A percentile compares a stretch with the other conserved stretches of the same genome.
These are phyloP conservation scores for Hypoxylon sp. DNA, from an alignment of 2,329 filamentous ascomycete genomes.

Conservation along the genomic window DNA sequence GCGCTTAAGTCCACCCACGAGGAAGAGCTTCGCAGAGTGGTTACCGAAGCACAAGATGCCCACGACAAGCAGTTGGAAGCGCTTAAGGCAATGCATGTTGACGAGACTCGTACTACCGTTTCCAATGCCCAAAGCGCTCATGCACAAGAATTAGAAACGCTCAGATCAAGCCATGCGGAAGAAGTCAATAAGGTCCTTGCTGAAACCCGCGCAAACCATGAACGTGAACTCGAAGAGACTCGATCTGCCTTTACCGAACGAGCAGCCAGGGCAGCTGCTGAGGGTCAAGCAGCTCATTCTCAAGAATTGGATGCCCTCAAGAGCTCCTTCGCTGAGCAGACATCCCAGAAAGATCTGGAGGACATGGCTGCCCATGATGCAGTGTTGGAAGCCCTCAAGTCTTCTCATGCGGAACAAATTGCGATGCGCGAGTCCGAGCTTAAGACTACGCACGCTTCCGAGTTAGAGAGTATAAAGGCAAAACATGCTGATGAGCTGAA, in stretches of 20 bases:
- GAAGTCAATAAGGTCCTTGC: slow-evolving; percentile 15
- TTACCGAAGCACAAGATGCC: slow-evolving; percentile 15
- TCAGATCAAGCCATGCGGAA: slow-evolving; percentile 28
- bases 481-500: slow-evolving; percentile 41
- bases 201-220: slow-evolving; percentile 20
- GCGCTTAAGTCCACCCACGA: slow-evolving; percentile 22
- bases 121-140: slow-evolving; percentile 12
- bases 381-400: slow-evolving; percentile 32
- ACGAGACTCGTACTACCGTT: slow-evolving; percentile 10
- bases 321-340: slow-evolving; percentile 27
- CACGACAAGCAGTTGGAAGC: slow-evolving; percentile 27
- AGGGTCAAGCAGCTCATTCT: slow-evolving; percentile 19
- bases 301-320: slow-evolving; percentile 29
- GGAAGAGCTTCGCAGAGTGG: slow-evolving; percentile 19
- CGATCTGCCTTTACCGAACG: slow-evolving; percentile 13
- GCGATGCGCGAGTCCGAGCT: slow-evolving; percentile 32
- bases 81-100: slow-evolving; percentile 21
- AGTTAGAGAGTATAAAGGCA: slow-evolving; percentile 37
- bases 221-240: slow-evolving; percentile 21
- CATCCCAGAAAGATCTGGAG: slow-evolving; percentile 31
- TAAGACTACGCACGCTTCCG: slow-evolving; percentile 30
- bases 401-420: slow-evolving; percentile 31
- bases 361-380: slow-evolving; percentile 23
- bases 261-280: slow-evolving; percentile 19
- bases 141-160: slow-evolving; percentile 16